Conservation (phyloP, 2,329 filamentous ascomycete genomes). For the Orbilia javanica region DNA sequence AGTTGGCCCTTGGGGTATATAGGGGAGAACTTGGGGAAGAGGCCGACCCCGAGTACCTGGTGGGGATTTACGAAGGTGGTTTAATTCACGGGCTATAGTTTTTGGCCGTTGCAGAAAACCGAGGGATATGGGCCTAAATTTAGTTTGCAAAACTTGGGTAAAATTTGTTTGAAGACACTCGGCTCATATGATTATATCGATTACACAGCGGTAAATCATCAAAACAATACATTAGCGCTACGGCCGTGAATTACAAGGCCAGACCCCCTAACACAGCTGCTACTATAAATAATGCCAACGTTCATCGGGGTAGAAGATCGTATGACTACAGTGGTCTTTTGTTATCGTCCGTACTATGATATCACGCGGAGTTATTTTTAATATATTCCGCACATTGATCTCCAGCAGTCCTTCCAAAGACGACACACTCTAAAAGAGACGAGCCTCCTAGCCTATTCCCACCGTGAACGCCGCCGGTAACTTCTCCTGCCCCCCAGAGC, state of each 20-base stretch:
- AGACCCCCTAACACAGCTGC: too few relatives aligned
- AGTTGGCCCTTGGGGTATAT: conserved; percentile 18
- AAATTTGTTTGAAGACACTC: too few relatives aligned
- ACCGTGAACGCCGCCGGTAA: conserved; percentile 75
- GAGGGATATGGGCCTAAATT: too few relatives aligned
- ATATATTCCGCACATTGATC: conserved; percentile 65
- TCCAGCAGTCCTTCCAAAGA: conserved; percentile 74
- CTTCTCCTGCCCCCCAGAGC: conserved; percentile 75
- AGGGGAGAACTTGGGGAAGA: conserved; percentile 12
- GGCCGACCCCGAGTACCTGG: conserved; percentile 4
- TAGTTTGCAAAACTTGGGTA: too few relatives aligned
- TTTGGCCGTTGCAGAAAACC: too few relatives aligned
- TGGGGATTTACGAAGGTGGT: conserved; percentile 18
- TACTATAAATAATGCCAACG: too few relatives aligned
- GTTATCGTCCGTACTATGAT: neutral
- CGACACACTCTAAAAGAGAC: conserved; percentile 74
- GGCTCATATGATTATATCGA: too few relatives aligned
- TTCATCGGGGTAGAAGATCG: too few relatives aligned
- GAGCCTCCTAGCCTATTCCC: conserved; percentile 74
- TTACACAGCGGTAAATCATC: too few relatives aligned
- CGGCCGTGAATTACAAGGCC: too few relatives aligned
- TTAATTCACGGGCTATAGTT: neutral
- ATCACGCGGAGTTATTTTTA: neutral
- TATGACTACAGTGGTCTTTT: too few relatives aligned
- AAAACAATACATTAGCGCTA: too few relatives aligned